Percentiles rank a stretch among this genome's conserved stretches.
Conservation (phyloP, 257 asterid species). For the Solanum arcanum region DNA sequence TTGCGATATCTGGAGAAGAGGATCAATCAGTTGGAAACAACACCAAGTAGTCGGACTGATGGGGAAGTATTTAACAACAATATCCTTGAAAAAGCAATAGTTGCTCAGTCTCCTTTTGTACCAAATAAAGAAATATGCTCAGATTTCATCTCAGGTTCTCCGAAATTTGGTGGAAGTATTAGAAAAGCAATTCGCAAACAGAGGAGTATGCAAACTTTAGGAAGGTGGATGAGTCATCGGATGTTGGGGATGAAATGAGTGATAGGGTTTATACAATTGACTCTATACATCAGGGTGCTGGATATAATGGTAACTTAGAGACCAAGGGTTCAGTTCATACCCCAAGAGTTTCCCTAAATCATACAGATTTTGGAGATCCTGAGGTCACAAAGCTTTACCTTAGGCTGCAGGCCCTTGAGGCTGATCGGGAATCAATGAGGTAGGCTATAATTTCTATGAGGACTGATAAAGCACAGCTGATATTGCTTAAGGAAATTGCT, state of each 20-base stretch:
- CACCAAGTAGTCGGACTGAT: conserved; percentile 52
- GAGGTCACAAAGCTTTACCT: conserved; percentile 76
- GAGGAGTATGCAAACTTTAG: conserved; percentile 37
- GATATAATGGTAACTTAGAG: conserved; percentile 19
- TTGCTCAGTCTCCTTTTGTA: conserved; percentile 67
- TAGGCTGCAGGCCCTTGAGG: conserved; percentile 92
- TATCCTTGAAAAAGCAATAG: conserved; percentile 61
- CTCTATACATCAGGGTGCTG: conserved; percentile 55
- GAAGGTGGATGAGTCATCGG: conserved; percentile 43
- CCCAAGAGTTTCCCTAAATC: conserved; percentile 33
- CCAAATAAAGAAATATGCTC: conserved; percentile 33
- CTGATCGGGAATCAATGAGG: conserved; percentile 97
- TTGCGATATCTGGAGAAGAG: conserved; percentile 63
- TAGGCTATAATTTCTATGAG: conserved; percentile 74
- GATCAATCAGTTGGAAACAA: conserved; percentile 72
- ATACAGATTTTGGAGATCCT: conserved; percentile 38
- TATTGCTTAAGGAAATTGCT: conserved; percentile 87
- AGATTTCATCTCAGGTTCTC: conserved; percentile 44
- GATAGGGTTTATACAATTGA: conserved; percentile 87
- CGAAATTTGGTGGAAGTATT: conserved; percentile 35
- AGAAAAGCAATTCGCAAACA: conserved; percentile 34
- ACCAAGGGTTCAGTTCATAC: conserved; percentile 41
- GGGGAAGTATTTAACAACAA: conserved; percentile 38
- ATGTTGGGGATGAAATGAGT: conserved; percentile 53
- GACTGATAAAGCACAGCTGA: conserved; percentile 83